A percentile compares a stretch with the other conserved stretches of the same genome.
Evolutionary conservation across 148 eudicot genomes (phyloP).

Genomic region (Amaranthus palmeri): DNA sequence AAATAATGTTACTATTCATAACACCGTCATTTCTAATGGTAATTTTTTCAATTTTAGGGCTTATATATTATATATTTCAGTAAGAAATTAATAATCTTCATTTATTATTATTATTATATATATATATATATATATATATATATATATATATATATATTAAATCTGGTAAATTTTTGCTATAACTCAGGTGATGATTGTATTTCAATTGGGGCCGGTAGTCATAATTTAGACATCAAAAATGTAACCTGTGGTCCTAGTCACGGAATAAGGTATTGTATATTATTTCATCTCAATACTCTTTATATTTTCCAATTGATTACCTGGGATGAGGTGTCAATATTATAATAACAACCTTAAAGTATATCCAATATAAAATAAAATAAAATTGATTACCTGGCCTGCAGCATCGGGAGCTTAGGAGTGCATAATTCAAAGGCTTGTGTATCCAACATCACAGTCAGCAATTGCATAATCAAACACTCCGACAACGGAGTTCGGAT

Average conservation of each 20-base stretch:
- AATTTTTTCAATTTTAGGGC: constrained; percentile 3
- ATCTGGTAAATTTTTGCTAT: not conserved
- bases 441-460: constrained; percentile 69
- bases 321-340: too few relatives aligned
- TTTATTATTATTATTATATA: too few relatives aligned
- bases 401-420: constrained; percentile 95
- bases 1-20: constrained; percentile 54
- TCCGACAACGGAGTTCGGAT: constrained; percentile 87
- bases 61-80: too few relatives aligned
- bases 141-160: too few relatives aligned
- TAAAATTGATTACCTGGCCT: not conserved
- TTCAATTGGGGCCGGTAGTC: constrained; percentile 79
- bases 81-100: too few relatives aligned
- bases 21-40: constrained; percentile 77
- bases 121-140: too few relatives aligned
- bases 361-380: too few relatives aligned
- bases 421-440: constrained; percentile 65
- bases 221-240: constrained; percentile 75
- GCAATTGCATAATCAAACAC: constrained; percentile 55
- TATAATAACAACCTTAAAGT: too few relatives aligned
- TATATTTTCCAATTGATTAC: not conserved
- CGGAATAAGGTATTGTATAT: constrained; percentile 70
- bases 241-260: constrained; percentile 89
- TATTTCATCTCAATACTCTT: not conserved
- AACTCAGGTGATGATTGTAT: constrained; percentile 84